Percentiles rank a stretch among this genome's conserved stretches.
Evolutionary conservation across 768 basidiomycete genomes (phyloP).

Genomic region (Tulasnella sp.): DNA sequence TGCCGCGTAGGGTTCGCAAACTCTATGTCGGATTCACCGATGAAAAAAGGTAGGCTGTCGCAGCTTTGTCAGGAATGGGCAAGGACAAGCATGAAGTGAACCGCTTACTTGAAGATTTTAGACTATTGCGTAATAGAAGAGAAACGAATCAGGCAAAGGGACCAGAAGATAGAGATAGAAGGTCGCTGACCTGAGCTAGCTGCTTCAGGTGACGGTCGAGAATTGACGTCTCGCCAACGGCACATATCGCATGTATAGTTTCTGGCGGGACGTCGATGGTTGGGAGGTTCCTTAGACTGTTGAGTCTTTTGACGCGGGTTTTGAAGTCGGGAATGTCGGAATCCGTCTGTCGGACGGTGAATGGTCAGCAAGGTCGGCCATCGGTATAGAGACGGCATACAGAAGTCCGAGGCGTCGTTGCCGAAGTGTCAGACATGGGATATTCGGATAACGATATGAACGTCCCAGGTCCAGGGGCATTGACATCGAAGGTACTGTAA

Average conservation of each 20-base stretch:
- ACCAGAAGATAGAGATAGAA: neutral
- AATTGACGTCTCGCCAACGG: neutral
- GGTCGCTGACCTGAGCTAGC: neutral
- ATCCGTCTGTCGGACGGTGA: neutral
- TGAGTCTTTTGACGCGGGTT: neutral
- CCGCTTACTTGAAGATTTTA: neutral
- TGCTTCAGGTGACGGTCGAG: neutral
- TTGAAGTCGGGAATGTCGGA: neutral
- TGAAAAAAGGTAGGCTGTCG: neutral
- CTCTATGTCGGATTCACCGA: neutral
- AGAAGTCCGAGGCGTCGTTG: neutral
- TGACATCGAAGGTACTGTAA: neutral
- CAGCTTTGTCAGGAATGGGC: neutral
- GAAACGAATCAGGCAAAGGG: too few relatives aligned
- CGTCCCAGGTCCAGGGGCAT: too few relatives aligned
- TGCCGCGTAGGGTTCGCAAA: conserved; percentile 8
- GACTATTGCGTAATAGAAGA: neutral
- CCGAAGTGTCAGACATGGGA: neutral
- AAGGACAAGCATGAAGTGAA: neutral
- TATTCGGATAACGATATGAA: too few relatives aligned
- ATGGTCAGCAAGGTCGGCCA: neutral
- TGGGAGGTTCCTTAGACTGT: neutral
- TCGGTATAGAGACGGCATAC: neutral
- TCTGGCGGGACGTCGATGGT: neutral
- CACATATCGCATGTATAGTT: neutral